Evolutionary conservation across 1,139 yeast species (phyloP).

Genomic region (Candida buenavistaensis): DNA sequence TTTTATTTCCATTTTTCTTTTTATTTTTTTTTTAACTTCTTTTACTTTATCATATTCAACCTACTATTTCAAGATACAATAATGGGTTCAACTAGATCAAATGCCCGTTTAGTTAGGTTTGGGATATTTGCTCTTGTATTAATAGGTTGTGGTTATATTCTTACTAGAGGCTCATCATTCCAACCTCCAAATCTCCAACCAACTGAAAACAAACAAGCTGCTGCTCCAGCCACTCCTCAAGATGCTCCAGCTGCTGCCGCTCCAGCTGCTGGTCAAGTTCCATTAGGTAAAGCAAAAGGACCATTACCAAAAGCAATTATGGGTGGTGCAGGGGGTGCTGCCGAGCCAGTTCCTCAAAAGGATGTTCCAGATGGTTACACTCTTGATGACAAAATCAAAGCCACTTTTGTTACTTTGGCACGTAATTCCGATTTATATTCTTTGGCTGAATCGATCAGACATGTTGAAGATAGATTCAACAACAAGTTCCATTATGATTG

Average conservation of each 20-base stretch:
- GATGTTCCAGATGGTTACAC: conserved; percentile 13
- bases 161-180: conserved; percentile 58
- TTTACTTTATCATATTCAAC: too few relatives aligned
- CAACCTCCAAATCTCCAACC: conserved; percentile 22
- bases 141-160: conserved; percentile 58
- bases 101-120: conserved; percentile 62
- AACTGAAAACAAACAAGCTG: conserved; percentile 2
- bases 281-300: conserved; percentile 9
- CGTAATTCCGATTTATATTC: conserved; percentile 40
- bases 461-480: conserved; percentile 48
- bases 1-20: too few relatives aligned
- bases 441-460: conserved; percentile 42
- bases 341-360: conserved; percentile 13
- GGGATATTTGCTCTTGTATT: conserved; percentile 60
- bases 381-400: conserved; percentile 33
- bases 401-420: conserved; percentile 48
- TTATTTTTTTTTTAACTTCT: too few relatives aligned
- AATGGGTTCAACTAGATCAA: conserved; percentile 51
- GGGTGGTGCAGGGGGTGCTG: conserved; percentile 12
- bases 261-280: conserved; percentile 10
- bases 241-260: conserved; percentile 9
- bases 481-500: conserved; percentile 44
- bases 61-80: too few relatives aligned
- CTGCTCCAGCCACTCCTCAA: conserved; percentile 1
- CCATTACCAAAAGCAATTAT: conserved; percentile 10